Percentiles rank a stretch among this genome's conserved stretches.
These are phyloP conservation scores for Stygiomarasmius scandens DNA, from an alignment of 1,284 basidiomycete genomes.

Conservation along the genomic window DNA sequence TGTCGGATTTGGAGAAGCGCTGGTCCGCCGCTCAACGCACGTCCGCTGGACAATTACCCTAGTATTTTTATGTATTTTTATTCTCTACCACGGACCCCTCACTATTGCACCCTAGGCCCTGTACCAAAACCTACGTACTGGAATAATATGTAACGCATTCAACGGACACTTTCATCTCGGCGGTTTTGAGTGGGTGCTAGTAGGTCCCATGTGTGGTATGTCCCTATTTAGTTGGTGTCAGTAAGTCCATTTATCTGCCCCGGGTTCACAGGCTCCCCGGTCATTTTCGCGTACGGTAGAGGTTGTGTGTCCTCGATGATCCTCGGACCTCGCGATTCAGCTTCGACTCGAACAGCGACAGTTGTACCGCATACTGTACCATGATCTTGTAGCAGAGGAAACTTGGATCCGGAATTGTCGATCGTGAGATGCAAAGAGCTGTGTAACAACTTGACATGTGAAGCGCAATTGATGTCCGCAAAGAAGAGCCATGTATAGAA, in stretches of 20 bases:
- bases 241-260: neutral
- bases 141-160: neutral
- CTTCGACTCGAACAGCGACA: too few species aligned
- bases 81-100: neutral
- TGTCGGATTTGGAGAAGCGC: slow-evolving; percentile 7
- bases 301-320: too few species aligned
- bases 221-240: neutral
- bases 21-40: neutral
- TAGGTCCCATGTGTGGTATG: neutral
- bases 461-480: too few species aligned
- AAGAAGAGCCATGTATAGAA: neutral
- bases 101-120: neutral
- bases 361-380: too few species aligned
- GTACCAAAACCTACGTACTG: neutral
- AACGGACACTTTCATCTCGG: neutral
- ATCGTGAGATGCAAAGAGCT: neutral
- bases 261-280: too few species aligned
- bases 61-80: slow-evolving; percentile 1
- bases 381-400: too few species aligned
- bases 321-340: too few species aligned
- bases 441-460: neutral
- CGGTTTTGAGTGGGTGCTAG: too few species aligned
- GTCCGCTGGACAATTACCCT: neutral
- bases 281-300: too few species aligned
- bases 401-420: neutral